Conservation (phyloP, 2,329 filamentous ascomycete genomes). For the Neoscytalidium dimidiatum region DNA sequence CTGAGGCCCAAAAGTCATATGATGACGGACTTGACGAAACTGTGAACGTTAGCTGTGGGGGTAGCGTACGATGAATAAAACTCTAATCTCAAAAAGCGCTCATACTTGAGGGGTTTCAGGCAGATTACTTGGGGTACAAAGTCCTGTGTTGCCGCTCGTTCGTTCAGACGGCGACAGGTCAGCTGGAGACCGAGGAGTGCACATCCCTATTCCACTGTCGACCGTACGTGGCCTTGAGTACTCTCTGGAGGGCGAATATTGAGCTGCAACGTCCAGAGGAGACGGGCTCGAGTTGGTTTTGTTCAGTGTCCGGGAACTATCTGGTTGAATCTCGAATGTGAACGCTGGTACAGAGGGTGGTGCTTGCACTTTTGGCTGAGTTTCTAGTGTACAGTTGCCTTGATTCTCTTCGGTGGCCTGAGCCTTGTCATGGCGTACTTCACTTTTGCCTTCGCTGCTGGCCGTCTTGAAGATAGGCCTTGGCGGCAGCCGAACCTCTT, state of each 20-base stretch:
- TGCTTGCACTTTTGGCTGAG: neutral
- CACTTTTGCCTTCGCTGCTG: conserved; percentile 1
- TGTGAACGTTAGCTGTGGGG: too few relatives aligned
- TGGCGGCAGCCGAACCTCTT: neutral
- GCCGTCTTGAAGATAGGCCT: conserved; percentile 3
- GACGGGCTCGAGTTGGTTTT: neutral
- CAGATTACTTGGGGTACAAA: too few relatives aligned
- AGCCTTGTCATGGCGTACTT: neutral
- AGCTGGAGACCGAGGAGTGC: too few relatives aligned
- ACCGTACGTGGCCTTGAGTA: too few relatives aligned
- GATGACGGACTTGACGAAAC: too few relatives aligned
- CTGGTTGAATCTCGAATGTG: neutral
- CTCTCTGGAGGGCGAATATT: neutral
- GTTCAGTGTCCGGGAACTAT: neutral
- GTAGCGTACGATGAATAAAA: too few relatives aligned
- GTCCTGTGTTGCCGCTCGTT: too few relatives aligned
- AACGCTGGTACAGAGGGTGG: neutral
- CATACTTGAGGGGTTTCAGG: too few relatives aligned
- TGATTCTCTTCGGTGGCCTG: neutral
- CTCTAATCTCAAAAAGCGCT: too few relatives aligned
- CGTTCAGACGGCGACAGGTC: too few relatives aligned
- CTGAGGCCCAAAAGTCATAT: too few relatives aligned
- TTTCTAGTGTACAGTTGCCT: neutral
- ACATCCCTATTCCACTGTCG: too few relatives aligned
- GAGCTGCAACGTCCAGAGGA: neutral